phyloP scores from a whole-genome alignment of 352 stramenopile genomes.

The Pythium angustatum region DNA sequence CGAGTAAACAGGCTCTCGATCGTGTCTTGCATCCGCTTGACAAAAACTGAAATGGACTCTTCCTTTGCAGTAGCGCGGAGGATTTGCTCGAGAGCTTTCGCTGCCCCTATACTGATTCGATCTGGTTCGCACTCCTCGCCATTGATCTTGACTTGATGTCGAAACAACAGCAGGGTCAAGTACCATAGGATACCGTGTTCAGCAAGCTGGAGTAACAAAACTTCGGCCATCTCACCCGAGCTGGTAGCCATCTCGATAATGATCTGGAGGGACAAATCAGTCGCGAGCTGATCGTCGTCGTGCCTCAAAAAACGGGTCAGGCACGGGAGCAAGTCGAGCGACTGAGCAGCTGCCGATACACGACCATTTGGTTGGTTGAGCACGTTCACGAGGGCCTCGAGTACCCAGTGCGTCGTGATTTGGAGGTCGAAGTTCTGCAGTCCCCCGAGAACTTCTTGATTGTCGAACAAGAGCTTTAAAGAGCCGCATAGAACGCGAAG shows the following conservation, averaged over 20 bases:
- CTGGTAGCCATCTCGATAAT: slow-evolving; percentile 82
- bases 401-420: slow-evolving; percentile 72
- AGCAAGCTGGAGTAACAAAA: slow-evolving; percentile 75
- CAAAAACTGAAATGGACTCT: slow-evolving; percentile 72
- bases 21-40: slow-evolving; percentile 80
- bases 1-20: slow-evolving; percentile 84
- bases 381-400: slow-evolving; percentile 82
- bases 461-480: slow-evolving; percentile 76
- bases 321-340: slow-evolving; percentile 78
- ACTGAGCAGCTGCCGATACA: slow-evolving; percentile 78
- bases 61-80: slow-evolving; percentile 68
- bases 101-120: slow-evolving; percentile 68
- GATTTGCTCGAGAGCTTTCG: slow-evolving; percentile 72
- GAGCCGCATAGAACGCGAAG: slow-evolving; percentile 75
- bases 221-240: slow-evolving; percentile 79
- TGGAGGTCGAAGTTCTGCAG: slow-evolving; percentile 66
- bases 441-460: slow-evolving; percentile 53
- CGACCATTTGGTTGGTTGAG: slow-evolving; percentile 81
- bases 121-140: slow-evolving; percentile 44
- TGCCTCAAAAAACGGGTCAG: slow-evolving; percentile 76
- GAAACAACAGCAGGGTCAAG: slow-evolving; percentile 77
- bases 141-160: slow-evolving; percentile 38
- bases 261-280: slow-evolving; percentile 78
- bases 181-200: slow-evolving; percentile 86
- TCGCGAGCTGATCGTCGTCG: slow-evolving; percentile 65